Percentiles rank a stretch among this genome's conserved stretches.
Conservation (phyloP, 176 grass and related monocot genomes). For the Phoenix dactylifera region DNA sequence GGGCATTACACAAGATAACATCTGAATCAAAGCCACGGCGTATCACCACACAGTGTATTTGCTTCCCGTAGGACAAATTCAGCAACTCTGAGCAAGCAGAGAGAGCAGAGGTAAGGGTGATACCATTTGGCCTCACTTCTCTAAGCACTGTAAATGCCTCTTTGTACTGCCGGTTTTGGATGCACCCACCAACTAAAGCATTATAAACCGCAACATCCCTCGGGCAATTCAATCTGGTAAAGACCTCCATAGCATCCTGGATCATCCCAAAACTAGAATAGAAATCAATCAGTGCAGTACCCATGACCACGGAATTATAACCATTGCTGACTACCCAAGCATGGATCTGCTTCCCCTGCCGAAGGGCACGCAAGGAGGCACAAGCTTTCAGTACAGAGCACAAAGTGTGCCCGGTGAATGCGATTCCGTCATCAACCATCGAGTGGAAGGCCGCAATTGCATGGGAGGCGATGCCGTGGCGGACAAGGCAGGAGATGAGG, state of each 20-base stretch:
- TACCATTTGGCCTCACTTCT: constrained; percentile 14
- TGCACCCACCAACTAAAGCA: constrained; percentile 32
- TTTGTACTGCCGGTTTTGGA: constrained; percentile 34
- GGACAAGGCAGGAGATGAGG: constrained; percentile 37
- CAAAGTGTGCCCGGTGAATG: constrained; percentile 31
- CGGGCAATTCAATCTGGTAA: constrained; percentile 5
- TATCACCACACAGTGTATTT: constrained; percentile 43
- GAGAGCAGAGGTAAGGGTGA: constrained; percentile 36
- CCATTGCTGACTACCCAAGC: constrained; percentile 23
- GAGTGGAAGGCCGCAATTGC: constrained; percentile 21
- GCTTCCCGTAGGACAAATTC: constrained; percentile 24
- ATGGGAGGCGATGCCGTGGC: constrained; percentile 15
- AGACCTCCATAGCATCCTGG: constrained; percentile 36
- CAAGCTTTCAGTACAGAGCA: constrained; percentile 50
- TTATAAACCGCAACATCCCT: constrained; percentile 41
- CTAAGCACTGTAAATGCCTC: constrained; percentile 36
- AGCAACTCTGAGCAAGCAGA: constrained; percentile 34
- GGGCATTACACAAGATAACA: constrained; percentile 43
- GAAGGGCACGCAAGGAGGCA: constrained; percentile 15
- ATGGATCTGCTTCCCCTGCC: constrained; percentile 41
- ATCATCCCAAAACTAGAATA: constrained; percentile 45
- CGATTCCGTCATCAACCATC: constrained; percentile 19
- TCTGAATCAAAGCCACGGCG: constrained; percentile 37
- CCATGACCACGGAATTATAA: constrained; percentile 23
- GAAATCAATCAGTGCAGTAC: constrained; percentile 38